These are phyloP conservation scores for Pleurotus djamor DNA, from an alignment of 768 basidiomycete genomes.

Conservation along the genomic window DNA sequence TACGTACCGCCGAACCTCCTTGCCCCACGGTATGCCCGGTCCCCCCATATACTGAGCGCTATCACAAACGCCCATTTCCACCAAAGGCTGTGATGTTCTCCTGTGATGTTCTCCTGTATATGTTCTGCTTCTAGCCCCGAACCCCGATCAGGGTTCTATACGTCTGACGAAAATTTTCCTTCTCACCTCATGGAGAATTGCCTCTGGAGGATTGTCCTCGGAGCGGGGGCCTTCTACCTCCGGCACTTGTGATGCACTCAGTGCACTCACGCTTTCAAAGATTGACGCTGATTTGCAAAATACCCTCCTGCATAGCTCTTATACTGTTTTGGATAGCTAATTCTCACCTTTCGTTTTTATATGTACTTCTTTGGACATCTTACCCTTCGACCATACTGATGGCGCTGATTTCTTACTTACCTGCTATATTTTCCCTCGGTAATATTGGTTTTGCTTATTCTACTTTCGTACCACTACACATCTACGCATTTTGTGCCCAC, in stretches of 20 bases:
- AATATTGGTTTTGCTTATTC: conserved; percentile 3
- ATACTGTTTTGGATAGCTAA: background rate
- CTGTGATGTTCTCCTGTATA: background rate
- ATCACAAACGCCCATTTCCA: background rate
- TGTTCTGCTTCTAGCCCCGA: background rate
- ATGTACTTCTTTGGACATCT: background rate
- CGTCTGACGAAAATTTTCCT: conserved; percentile 4
- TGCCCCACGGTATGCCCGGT: background rate
- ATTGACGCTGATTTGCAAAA: background rate
- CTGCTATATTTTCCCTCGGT: background rate
- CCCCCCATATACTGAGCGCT: background rate
- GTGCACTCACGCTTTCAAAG: background rate
- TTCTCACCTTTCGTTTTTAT: background rate
- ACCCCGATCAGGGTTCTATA: background rate
- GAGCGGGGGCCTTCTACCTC: background rate
- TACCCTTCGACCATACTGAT: background rate
- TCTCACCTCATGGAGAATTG: background rate
- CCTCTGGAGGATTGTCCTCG: background rate
- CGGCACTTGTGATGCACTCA: background rate
- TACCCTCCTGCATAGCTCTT: background rate
- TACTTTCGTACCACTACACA: background rate
- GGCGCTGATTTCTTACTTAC: background rate
- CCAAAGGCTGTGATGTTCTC: background rate
- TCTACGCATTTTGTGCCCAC: background rate
- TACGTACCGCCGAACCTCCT: background rate